phyloP scores from a whole-genome alignment of 345 rosid species.

The Euclidium syriacum region DNA sequence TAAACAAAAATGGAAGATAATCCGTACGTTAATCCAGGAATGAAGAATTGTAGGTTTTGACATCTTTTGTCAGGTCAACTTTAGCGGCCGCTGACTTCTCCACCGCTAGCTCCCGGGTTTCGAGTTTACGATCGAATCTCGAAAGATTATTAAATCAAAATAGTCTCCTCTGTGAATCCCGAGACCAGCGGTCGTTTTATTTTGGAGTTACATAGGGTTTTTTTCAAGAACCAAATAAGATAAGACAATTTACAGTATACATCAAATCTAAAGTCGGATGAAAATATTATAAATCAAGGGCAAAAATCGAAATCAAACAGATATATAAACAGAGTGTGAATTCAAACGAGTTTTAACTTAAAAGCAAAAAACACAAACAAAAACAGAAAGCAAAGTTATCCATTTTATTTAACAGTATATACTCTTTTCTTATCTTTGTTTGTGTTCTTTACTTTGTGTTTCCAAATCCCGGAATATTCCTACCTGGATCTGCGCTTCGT shows the following conservation, averaged over 20 bases:
- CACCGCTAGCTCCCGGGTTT: no score
- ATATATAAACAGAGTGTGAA: slow-evolving; percentile 5
- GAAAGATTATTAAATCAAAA: no score
- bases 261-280: no score
- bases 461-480: no score
- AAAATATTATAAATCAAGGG: neutral
- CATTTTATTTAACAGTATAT: slow-evolving; percentile 1
- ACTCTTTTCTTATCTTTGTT: neutral
- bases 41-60: no score
- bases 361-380: slow-evolving; percentile 3
- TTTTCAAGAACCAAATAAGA: neutral
- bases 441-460: neutral
- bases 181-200: neutral
- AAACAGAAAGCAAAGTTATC: neutral
- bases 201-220: neutral
- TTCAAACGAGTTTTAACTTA: neutral
- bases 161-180: neutral
- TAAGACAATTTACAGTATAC: neutral
- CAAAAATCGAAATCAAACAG: slow-evolving; percentile 1
- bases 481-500: slow-evolving; percentile 57
- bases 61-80: no score
- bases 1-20: no score
- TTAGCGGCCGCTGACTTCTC: no score
- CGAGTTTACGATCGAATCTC: no score
- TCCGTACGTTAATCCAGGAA: no score